phyloP scores from a whole-genome alignment of 2,329 filamentous ascomycete genomes.

The Aphanoascus verrucosus region DNA sequence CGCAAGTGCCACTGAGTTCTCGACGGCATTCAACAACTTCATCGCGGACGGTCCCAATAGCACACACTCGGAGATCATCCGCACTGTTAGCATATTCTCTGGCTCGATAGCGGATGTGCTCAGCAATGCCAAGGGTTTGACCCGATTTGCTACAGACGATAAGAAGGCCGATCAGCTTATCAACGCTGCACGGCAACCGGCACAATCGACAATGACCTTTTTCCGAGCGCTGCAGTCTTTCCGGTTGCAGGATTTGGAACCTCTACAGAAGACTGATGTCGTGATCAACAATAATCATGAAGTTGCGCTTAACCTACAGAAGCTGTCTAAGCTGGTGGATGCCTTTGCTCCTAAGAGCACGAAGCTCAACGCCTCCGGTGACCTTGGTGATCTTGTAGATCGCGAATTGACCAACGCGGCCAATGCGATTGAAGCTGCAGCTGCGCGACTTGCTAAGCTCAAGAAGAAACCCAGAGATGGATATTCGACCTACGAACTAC shows the following conservation, averaged over 20 bases:
- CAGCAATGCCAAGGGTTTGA: slow-evolving; percentile 92
- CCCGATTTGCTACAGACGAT: slow-evolving; percentile 84
- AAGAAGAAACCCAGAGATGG: slow-evolving; percentile 94
- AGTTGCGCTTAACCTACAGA: slow-evolving; percentile 86
- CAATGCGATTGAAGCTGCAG: slow-evolving; percentile 86
- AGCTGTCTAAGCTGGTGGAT: slow-evolving; percentile 86
- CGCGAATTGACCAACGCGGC: slow-evolving; percentile 85
- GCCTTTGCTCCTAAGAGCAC: slow-evolving; percentile 77
- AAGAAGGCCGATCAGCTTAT: slow-evolving; percentile 84
- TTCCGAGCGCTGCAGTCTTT: slow-evolving; percentile 92
- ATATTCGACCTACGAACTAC: slow-evolving; percentile 91
- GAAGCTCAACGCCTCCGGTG: slow-evolving; percentile 68
- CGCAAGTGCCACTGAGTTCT: slow-evolving; percentile 89
- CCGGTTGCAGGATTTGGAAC: slow-evolving; percentile 79
- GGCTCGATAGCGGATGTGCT: slow-evolving; percentile 87
- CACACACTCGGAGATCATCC: slow-evolving; percentile 81
- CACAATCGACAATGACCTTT: slow-evolving; percentile 80
- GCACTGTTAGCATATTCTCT: slow-evolving; percentile 79
- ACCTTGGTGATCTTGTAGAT: slow-evolving; percentile 88
- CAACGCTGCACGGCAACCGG: slow-evolving; percentile 70
- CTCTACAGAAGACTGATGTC: slow-evolving; percentile 87
- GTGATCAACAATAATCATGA: slow-evolving; percentile 97
- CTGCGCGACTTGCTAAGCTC: slow-evolving; percentile 77
- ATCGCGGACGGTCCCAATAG: slow-evolving; percentile 93
- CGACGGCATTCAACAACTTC: slow-evolving; percentile 95